phyloP scores from a whole-genome alignment of 2,329 filamentous ascomycete genomes.

The Diaporthe capsici region DNA sequence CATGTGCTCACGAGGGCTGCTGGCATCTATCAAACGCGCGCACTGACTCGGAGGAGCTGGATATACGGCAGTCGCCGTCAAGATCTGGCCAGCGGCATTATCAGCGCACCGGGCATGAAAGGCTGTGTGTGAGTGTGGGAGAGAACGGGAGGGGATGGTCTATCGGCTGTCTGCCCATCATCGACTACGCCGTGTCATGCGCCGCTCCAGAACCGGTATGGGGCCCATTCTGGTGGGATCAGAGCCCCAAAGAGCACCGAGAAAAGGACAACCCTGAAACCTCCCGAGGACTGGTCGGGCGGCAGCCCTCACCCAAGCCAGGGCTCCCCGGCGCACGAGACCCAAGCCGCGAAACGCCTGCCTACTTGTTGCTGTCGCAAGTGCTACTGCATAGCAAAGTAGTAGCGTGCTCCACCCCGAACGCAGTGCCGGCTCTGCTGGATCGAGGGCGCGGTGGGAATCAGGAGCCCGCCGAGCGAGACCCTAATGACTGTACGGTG shows the following conservation, averaged over 20 bases:
- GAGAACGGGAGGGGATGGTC: too few relatives aligned
- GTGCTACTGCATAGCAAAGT: constrained; percentile 6
- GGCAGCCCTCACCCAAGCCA: not conserved
- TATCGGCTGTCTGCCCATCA: constrained; percentile 18
- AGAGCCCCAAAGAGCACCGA: not conserved
- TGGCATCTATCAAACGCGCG: too few relatives aligned
- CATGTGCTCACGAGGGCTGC: not conserved
- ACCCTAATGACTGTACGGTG: not conserved
- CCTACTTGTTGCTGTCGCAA: constrained; percentile 16
- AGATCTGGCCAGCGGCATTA: not conserved
- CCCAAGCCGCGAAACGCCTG: constrained; percentile 23
- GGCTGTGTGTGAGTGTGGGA: not conserved
- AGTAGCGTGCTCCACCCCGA: constrained; percentile 4
- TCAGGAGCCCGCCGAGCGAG: constrained; percentile 9
- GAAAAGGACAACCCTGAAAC: constrained; percentile 20
- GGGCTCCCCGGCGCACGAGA: constrained; percentile 12
- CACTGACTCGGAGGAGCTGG: not conserved
- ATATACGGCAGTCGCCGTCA: not conserved
- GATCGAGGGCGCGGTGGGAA: not conserved
- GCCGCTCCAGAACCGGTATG: constrained; percentile 4
- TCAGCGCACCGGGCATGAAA: too few relatives aligned
- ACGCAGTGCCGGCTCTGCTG: constrained; percentile 16
- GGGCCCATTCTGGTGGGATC: constrained; percentile 20
- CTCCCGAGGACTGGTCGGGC: not conserved
- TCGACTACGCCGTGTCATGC: constrained; percentile 26